These are phyloP conservation scores for Pythium monospermum DNA, from an alignment of 352 stramenopile species.

Conservation along the genomic window DNA sequence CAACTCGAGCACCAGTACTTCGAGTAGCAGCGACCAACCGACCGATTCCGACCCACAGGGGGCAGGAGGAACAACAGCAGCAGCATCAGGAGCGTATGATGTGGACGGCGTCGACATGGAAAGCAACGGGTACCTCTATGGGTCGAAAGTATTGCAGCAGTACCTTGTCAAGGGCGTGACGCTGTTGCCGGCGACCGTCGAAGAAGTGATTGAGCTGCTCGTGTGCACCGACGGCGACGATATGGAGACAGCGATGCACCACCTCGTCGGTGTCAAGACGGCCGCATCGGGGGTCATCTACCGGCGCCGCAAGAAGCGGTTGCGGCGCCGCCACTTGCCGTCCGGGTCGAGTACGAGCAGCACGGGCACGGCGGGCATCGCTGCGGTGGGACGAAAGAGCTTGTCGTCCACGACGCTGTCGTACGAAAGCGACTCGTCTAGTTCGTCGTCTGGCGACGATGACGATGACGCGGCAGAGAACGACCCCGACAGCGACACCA, in stretches of 20 bases:
- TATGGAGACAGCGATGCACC: conserved; percentile 66
- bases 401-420: conserved; percentile 3
- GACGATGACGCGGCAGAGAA: background rate
- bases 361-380: conserved; percentile 14
- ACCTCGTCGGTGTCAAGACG: conserved; percentile 63
- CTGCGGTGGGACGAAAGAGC: background rate
- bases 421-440: conserved; percentile 14
- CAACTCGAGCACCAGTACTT: conserved; percentile 23
- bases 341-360: conserved; percentile 9
- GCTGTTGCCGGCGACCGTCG: conserved; percentile 49
- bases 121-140: conserved; percentile 25
- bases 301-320: conserved; percentile 38
- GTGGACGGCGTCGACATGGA: background rate
- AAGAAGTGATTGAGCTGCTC: conserved; percentile 66
- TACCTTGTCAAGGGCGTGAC: conserved; percentile 69
- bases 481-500: conserved; percentile 4
- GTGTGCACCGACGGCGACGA: conserved; percentile 55
- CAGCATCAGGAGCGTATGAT: conserved; percentile 1
- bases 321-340: conserved; percentile 9
- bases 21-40: no score
- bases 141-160: conserved; percentile 61
- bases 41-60: no score
- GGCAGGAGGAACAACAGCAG: background rate
- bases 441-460: conserved; percentile 10
- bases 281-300: conserved; percentile 50